Evolutionary conservation across 1,139 yeast genomes (phyloP), one percentile per base, ranked within the genome.

Genomic region (Taphrina deformans): DNA sequence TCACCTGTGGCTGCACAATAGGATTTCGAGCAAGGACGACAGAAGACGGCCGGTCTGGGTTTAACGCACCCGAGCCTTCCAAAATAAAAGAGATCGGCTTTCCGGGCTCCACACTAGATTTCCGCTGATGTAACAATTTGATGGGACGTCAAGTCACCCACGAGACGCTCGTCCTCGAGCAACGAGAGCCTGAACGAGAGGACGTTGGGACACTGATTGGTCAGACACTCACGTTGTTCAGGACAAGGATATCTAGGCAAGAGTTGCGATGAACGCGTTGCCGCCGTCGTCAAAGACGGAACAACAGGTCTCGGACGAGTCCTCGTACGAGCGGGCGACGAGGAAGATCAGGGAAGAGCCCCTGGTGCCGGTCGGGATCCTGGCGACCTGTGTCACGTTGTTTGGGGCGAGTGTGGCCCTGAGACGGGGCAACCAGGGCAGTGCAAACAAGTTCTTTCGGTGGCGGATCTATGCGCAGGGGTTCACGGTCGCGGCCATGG

Each of bases 401-500:
- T 26, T 65, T 16, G 67, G 68, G 6, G 67, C 67, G 9, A 26
- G 60, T 3, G 51, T 41, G n/a, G 65, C 67, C 12, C 31, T 62
- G 21, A 46, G 67, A 1, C 40, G 40, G 4, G 61, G 64, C 33
- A 56, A 66, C 33, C 59, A 56, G 38, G 23, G 23, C n/a, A 41
- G 51, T 16, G 60, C 64, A 18, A 66, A 66, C 29, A 35, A 55
- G 40, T 55, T 66, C 51, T 66, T 66, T 41, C 48, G 67, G 16
- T 62, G 52, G 51, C 40, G 67, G 21, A 48, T 66, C 21, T 55
- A 55, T 27, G 67, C 67, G 1, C 67, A 66, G 29, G 67, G 67
- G 1, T 62, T 62, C 55, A 66, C 67, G 18, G 38, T 66, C 12
- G 45, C 55, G 9, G 63, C 67, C 51, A 50, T 65, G 55, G 38